Percentiles rank a stretch among this genome's conserved stretches.
Evolutionary conservation across 2,329 filamentous ascomycete species (phyloP).

Genomic region (Cucurbitaria berberidis): DNA sequence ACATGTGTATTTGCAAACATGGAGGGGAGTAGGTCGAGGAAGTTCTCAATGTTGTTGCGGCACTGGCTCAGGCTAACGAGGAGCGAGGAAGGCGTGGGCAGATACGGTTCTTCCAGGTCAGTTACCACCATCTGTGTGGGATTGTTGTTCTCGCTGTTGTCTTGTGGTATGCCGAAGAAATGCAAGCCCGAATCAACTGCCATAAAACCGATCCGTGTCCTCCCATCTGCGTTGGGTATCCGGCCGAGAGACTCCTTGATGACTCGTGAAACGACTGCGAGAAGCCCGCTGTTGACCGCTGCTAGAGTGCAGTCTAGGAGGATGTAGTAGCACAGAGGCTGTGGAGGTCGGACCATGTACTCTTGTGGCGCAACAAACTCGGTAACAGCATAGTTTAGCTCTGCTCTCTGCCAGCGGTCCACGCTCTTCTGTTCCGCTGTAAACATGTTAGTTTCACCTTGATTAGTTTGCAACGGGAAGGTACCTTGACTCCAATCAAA

Average conservation of each 20-base stretch:
- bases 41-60: conserved; percentile 87
- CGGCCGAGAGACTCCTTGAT: conserved; percentile 94
- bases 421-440: conserved; percentile 80
- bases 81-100: conserved; percentile 90
- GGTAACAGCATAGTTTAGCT: conserved; percentile 94
- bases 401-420: conserved; percentile 88
- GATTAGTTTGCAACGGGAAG: no score
- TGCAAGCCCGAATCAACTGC: conserved; percentile 93
- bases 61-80: conserved; percentile 88
- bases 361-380: conserved; percentile 98
- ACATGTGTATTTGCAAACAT: conserved; percentile 98
- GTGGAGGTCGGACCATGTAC: conserved; percentile 98
- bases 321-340: conserved; percentile 63
- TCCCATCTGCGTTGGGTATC: conserved; percentile 96
- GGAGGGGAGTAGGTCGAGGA: conserved; percentile 86
- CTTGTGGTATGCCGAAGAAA: conserved; percentile 93
- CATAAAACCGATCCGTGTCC: conserved; percentile 92
- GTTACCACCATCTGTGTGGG: conserved; percentile 92
- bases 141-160: conserved; percentile 82
- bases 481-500: no score
- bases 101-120: conserved; percentile 93
- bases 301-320: conserved; percentile 49
- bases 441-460: not conserved
- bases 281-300: conserved; percentile 80
- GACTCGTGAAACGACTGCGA: conserved; percentile 90